Base-by-base conservation (phyloP, 2,329 filamentous ascomycete genomes). In the Diaporthe sp. region DNA sequence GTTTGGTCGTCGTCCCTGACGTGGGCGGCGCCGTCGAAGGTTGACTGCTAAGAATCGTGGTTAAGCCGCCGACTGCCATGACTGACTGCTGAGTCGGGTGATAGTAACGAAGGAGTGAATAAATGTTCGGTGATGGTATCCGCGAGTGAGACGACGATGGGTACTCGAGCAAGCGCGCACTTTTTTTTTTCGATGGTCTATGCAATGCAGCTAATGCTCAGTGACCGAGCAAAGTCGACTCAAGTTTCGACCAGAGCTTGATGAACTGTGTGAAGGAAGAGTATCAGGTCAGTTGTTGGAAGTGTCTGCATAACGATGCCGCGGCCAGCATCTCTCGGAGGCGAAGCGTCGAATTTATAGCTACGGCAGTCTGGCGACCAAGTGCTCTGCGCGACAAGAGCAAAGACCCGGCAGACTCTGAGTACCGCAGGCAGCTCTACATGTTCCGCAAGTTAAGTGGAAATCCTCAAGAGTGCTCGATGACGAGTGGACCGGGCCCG, bases 311-410 rank as follows among this genome's bases (percentile, higher is more conserved):
- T 55, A 6, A 10, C 39, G n/a, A 42, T 39, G 12, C 13, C 42
- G 3, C 7, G 22, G 49, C 22, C 22, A 34, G 31, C 39, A 39
- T 34, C 39, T 17, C 39, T 67, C 8, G 51, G 63, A 63, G 72
- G 71, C 22, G 44, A 25, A 42, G 49, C 22, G 20, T 68, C 39
- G 31, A 67, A 76, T 72, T 75, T 76, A 76, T 76, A 76, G 72
- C 53, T 47, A 31, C 28, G 42, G 37, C 51, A 31, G 51, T 44
- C 31, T 34, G 15, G 47, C 20, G 42, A 39, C 49, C 53, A 42
- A 53, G 34, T 39, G 5, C 39, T 28, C 42, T 13, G 20, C 28
- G 31, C 65, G 17, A 73, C 25, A 53, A 42, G 42, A 34, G 4
- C 47, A 39, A 72, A 22, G n/a, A 31, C n/a, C 44, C 22, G 15